Conservation (phyloP, 306 rosid species). For the Acacia confusa region DNA sequence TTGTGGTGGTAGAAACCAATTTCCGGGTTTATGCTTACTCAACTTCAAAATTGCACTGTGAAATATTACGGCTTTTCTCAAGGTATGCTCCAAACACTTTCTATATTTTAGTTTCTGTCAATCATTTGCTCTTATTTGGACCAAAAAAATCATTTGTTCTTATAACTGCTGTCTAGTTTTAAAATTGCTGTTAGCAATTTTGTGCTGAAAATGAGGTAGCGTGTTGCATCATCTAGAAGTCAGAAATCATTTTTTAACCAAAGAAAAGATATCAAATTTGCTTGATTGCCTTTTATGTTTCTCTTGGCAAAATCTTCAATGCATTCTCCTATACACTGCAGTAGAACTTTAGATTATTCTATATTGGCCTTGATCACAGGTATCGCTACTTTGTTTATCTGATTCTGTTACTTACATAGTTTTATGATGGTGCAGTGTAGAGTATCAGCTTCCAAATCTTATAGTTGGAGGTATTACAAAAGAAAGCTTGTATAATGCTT, state of each 20-base stretch:
- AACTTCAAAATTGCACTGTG: slow-evolving; percentile 84
- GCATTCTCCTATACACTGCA: slow-evolving; percentile 3
- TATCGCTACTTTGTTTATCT: slow-evolving; percentile 13
- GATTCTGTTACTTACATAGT: slow-evolving; percentile 21
- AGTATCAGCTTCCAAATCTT: slow-evolving; percentile 97
- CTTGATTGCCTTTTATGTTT: neutral
- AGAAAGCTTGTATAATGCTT: slow-evolving; percentile 93
- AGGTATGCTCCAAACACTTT: slow-evolving; percentile 49
- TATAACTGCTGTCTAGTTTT: neutral
- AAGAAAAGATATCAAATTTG: neutral
- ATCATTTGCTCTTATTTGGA: neutral
- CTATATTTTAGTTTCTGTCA: slow-evolving; percentile 15
- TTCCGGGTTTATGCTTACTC: slow-evolving; percentile 93
- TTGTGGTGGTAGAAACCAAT: slow-evolving; percentile 92
- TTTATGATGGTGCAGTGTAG: slow-evolving; percentile 62
- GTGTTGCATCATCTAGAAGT: neutral
- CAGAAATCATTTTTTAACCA: too few species aligned
- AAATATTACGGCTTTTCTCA: slow-evolving; percentile 87
- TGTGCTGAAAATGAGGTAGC: neutral
- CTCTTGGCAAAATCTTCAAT: neutral
- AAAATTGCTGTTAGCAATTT: neutral
- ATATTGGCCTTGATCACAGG: slow-evolving; percentile 15
- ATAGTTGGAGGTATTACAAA: slow-evolving; percentile 94
- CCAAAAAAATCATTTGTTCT: neutral
- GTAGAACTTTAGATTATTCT: slow-evolving; percentile 19